These are phyloP conservation scores for Ophiocordyceps robertsii DNA, from an alignment of 2,329 filamentous ascomycete species.

Conservation along the genomic window DNA sequence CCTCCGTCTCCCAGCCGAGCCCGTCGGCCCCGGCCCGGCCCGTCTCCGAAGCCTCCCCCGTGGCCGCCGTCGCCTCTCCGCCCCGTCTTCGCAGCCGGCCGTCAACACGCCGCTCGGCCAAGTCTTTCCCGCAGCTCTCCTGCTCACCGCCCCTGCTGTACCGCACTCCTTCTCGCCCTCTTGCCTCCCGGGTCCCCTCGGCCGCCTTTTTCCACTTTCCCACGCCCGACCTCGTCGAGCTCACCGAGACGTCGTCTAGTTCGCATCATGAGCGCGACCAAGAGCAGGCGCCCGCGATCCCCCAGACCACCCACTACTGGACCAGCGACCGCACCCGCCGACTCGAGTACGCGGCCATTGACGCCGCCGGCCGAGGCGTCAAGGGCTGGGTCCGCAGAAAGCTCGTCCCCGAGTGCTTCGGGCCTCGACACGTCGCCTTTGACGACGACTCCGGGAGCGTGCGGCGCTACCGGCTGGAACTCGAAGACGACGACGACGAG, in stretches of 20 bases:
- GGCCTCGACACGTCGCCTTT: slow-evolving; percentile 40
- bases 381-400: slow-evolving; percentile 45
- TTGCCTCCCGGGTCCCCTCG: neutral
- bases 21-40: slow-evolving; percentile 15
- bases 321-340: slow-evolving; percentile 49
- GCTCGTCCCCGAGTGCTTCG: slow-evolving; percentile 47
- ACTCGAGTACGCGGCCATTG: slow-evolving; percentile 53
- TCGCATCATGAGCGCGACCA: neutral
- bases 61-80: slow-evolving; percentile 7
- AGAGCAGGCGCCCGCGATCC: slow-evolving; percentile 1
- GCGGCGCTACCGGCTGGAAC: slow-evolving; percentile 44
- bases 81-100: slow-evolving; percentile 25
- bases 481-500: slow-evolving; percentile 30
- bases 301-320: slow-evolving; percentile 52
- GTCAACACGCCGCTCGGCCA: slow-evolving; percentile 24
- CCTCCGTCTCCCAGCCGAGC: slow-evolving; percentile 20
- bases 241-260: slow-evolving; percentile 8
- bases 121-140: slow-evolving; percentile 19
- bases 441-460: slow-evolving; percentile 52
- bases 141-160: slow-evolving; percentile 16
- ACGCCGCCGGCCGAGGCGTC: slow-evolving; percentile 45
- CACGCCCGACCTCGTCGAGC: slow-evolving; percentile 23
- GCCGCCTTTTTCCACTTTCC: slow-evolving; percentile 37
- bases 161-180: neutral
- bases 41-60: slow-evolving; percentile 19